Conservation (phyloP, 164 flowering plant species). For the Berberis thunbergii region DNA sequence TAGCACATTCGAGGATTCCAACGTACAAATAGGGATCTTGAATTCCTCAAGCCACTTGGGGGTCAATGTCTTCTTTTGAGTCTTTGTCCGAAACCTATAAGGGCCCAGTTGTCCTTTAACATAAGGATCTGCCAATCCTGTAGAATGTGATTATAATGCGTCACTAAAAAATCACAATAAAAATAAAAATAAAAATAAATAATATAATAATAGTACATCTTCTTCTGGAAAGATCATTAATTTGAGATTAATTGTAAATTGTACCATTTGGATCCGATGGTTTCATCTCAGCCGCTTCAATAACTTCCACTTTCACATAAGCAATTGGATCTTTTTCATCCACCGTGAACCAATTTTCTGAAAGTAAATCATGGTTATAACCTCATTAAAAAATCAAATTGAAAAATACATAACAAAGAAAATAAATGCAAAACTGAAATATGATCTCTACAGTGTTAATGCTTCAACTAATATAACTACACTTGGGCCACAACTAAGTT, state of each 20-base stretch:
- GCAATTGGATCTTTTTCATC: slow-evolving; percentile 76
- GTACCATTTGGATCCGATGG: slow-evolving; percentile 91
- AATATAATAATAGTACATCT: background rate
- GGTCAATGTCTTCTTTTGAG: slow-evolving; percentile 60
- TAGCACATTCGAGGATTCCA: slow-evolving; percentile 68
- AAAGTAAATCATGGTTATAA: background rate
- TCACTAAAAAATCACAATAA: slow-evolving; percentile 1
- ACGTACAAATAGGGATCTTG: slow-evolving; percentile 66
- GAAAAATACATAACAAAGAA: background rate
- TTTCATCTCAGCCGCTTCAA: slow-evolving; percentile 86
- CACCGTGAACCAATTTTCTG: slow-evolving; percentile 69
- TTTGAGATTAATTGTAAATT: background rate
- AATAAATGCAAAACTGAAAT: background rate
- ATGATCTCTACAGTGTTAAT: too few relatives aligned
- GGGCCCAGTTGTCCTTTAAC: slow-evolving; percentile 82
- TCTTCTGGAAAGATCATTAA: background rate
- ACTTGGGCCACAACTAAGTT: too few relatives aligned
- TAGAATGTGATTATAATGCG: slow-evolving; percentile 2
- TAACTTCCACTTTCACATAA: slow-evolving; percentile 65
- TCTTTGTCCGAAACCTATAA: slow-evolving; percentile 67
- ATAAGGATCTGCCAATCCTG: slow-evolving; percentile 99
- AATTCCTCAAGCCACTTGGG: slow-evolving; percentile 96
- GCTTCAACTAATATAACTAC: too few relatives aligned
- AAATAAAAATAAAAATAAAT: too few relatives aligned
- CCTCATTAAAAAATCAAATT: too few relatives aligned